Evolutionary conservation across 1,284 basidiomycete genomes (phyloP).

Genomic region (Sutorius eximius): DNA sequence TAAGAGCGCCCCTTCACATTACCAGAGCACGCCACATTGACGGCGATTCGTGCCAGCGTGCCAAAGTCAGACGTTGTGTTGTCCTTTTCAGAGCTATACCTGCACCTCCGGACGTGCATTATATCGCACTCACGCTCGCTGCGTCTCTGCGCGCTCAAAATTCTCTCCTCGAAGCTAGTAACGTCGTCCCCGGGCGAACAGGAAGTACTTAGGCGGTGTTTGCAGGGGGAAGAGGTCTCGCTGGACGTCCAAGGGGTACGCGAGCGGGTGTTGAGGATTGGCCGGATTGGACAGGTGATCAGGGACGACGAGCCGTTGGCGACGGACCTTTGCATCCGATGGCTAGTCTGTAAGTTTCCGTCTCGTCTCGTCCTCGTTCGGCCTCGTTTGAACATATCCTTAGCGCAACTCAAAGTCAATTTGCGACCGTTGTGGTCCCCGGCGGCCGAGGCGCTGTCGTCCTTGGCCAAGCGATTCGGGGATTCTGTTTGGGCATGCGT

Average conservation of each 20-base stretch:
- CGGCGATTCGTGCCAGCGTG: slow-evolving; percentile 10
- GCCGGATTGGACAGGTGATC: slow-evolving; percentile 55
- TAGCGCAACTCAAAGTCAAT: slow-evolving; percentile 89
- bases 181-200: slow-evolving; percentile 44
- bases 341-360: slow-evolving; percentile 58
- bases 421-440: slow-evolving; percentile 87
- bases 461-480: slow-evolving; percentile 58
- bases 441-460: slow-evolving; percentile 67
- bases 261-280: slow-evolving; percentile 77
- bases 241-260: slow-evolving; percentile 78
- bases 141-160: slow-evolving; percentile 54
- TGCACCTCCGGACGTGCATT: slow-evolving; percentile 44
- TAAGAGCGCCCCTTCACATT: slow-evolving; percentile 25
- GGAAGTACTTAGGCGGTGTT: slow-evolving; percentile 62
- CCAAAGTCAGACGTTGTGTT: slow-evolving; percentile 27
- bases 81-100: slow-evolving; percentile 48
- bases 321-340: slow-evolving; percentile 56
- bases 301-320: slow-evolving; percentile 52
- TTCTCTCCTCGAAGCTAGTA: slow-evolving; percentile 51
- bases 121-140: slow-evolving; percentile 60
- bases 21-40: neutral
- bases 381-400: neutral
- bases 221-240: slow-evolving; percentile 73
- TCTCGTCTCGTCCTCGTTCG: neutral
- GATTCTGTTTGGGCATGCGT: slow-evolving; percentile 73